Percentiles rank a stretch among this genome's conserved stretches.
Evolutionary conservation across 2,329 filamentous ascomycete species (phyloP).

Genomic region (Aspergillus pseudotamarii): DNA sequence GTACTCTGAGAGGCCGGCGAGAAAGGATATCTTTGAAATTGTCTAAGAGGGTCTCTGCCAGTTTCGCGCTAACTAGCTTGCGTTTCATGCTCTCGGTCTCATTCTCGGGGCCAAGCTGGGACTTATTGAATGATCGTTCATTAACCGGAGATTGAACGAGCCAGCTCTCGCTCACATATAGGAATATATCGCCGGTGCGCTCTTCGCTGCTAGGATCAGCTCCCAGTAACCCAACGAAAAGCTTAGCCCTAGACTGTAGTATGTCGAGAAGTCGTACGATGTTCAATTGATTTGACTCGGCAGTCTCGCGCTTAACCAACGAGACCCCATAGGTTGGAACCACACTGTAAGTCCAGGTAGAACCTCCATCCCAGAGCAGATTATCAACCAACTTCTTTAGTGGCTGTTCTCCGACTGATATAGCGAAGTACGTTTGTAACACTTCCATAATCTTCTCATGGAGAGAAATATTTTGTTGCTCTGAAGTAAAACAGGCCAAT

Average conservation of each 20-base stretch:
- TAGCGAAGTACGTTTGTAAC: conserved; percentile 44
- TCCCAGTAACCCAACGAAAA: conserved; percentile 39
- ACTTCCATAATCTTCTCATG: conserved; percentile 36
- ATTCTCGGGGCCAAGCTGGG: conserved; percentile 20
- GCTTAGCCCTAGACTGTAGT: conserved; percentile 40
- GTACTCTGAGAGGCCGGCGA: conserved; percentile 41
- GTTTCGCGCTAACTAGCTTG: conserved; percentile 44
- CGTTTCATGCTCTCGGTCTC: conserved; percentile 33
- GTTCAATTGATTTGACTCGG: conserved; percentile 24
- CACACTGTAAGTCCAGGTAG: conserved; percentile 39
- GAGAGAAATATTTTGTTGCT: conserved; percentile 27
- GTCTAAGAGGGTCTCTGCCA: conserved; percentile 44
- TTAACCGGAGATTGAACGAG: conserved; percentile 32
- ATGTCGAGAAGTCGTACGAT: conserved; percentile 38
- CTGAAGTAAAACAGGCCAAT: conserved; percentile 39
- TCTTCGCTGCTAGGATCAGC: conserved; percentile 45
- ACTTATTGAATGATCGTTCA: conserved; percentile 8
- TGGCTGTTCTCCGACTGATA: conserved; percentile 40
- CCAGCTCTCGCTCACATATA: conserved; percentile 46
- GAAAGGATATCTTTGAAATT: conserved; percentile 48
- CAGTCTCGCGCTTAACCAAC: conserved; percentile 29
- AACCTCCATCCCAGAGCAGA: conserved; percentile 44
- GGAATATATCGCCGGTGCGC: conserved; percentile 44
- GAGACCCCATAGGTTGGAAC: conserved; percentile 26
- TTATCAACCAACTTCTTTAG: conserved; percentile 44